A percentile compares a stretch with the other conserved stretches of the same genome.
Evolutionary conservation across 2,329 filamentous ascomycete species (phyloP).

Genomic region (Berkeleyomyces rouxiae): DNA sequence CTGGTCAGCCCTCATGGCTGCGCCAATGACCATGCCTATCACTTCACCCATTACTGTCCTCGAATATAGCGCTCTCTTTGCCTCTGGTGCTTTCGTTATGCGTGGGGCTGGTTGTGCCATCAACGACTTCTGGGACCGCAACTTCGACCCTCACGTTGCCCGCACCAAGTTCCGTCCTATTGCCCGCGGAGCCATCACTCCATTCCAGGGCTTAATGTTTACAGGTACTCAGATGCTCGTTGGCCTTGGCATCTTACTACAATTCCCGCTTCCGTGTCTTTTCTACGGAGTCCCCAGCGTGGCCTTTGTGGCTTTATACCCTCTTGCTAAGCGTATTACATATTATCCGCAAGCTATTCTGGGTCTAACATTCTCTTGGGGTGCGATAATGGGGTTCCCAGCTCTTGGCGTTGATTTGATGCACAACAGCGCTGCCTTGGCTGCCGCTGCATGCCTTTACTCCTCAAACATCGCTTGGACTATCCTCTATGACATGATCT

Average conservation of each 20-base stretch:
- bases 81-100: conserved; percentile 66
- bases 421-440: conserved; percentile 41
- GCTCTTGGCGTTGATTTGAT: conserved; percentile 66
- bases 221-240: conserved; percentile 58
- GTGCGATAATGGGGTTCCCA: conserved; percentile 74
- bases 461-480: conserved; percentile 73
- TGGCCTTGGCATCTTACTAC: conserved; percentile 56
- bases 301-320: conserved; percentile 57
- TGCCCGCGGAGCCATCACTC: conserved; percentile 59
- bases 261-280: conserved; percentile 58
- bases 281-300: conserved; percentile 65
- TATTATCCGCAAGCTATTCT: conserved; percentile 77
- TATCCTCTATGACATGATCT: conserved; percentile 81
- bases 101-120: conserved; percentile 76
- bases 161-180: conserved; percentile 67
- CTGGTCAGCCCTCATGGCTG: conserved; percentile 69
- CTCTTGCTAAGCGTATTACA: conserved; percentile 70
- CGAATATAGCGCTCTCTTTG: conserved; percentile 52
- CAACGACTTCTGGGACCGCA: conserved; percentile 81
- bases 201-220: conserved; percentile 54
- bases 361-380: conserved; percentile 77
- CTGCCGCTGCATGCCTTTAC: conserved; percentile 54
- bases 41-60: conserved; percentile 43
- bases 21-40: conserved; percentile 48
- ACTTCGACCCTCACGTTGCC: conserved; percentile 65